Evolutionary conservation across 805 yeast genomes (phyloP).

Genomic region (Yarrowia yakushimensis): DNA sequence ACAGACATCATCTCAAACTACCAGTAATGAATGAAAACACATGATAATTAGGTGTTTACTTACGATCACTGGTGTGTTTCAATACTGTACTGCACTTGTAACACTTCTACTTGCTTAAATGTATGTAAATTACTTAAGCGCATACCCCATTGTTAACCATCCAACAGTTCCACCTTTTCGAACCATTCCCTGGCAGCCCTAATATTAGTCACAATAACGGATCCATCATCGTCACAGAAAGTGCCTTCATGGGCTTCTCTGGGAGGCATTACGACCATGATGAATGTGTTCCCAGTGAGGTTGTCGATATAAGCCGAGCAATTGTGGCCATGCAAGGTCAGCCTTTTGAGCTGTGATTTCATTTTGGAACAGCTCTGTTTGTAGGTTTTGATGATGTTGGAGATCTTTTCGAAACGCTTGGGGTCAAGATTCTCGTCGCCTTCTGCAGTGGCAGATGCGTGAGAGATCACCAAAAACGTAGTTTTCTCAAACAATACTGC

Average conservation of each 20-base stretch:
- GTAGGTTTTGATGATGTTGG: conserved; percentile 89
- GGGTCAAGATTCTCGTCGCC: conserved; percentile 57
- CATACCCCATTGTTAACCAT: background rate
- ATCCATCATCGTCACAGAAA: conserved; percentile 34
- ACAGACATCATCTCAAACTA: too few species aligned
- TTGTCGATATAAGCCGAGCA: conserved; percentile 43
- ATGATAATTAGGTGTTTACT: too few species aligned
- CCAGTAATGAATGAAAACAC: too few species aligned
- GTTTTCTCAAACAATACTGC: conserved; percentile 89
- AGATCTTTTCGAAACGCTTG: conserved; percentile 87
- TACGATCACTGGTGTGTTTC: background rate
- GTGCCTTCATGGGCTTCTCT: conserved; percentile 30
- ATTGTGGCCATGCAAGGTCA: conserved; percentile 58
- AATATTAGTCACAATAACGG: conserved; percentile 40
- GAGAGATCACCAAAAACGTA: conserved; percentile 78
- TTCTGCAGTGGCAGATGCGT: conserved; percentile 33
- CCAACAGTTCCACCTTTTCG: conserved; percentile 39
- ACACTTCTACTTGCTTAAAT: background rate
- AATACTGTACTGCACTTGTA: background rate
- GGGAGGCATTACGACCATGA: conserved; percentile 44
- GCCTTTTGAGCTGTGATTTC: conserved; percentile 75
- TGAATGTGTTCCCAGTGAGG: conserved; percentile 43
- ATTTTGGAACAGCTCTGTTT: conserved; percentile 88
- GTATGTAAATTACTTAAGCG: too few species aligned
- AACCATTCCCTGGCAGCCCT: conserved; percentile 40